A percentile compares a stretch with the other conserved stretches of the same genome.
phyloP scores from a whole-genome alignment of 495 filamentous ascomycete genomes.

The Talaromyces borbonicus region DNA sequence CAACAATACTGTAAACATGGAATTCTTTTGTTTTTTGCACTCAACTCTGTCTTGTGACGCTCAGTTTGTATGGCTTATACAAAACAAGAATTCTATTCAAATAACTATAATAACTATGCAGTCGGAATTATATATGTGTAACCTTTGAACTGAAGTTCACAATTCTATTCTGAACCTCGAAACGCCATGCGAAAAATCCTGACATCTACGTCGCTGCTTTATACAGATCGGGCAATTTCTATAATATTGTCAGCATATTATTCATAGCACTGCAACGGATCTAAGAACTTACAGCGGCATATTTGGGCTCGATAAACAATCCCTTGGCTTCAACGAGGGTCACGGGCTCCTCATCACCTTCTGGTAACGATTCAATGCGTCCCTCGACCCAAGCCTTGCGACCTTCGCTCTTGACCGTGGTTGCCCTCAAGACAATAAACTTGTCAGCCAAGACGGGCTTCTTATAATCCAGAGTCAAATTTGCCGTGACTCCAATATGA shows the following conservation, averaged over 20 bases:
- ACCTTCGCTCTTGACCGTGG: slow-evolving; percentile 81
- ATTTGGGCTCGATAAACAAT: slow-evolving; percentile 81
- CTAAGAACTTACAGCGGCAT: slow-evolving; percentile 52
- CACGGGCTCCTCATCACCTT: slow-evolving; percentile 48
- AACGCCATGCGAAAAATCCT: slow-evolving; percentile 1
- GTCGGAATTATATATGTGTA: background rate
- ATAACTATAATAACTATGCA: background rate
- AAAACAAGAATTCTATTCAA: too few relatives aligned
- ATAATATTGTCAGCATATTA: background rate
- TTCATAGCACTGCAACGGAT: background rate
- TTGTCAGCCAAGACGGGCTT: slow-evolving; percentile 65
- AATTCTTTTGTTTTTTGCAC: too few relatives aligned
- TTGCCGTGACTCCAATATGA: slow-evolving; percentile 84
- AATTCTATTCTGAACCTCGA: background rate
- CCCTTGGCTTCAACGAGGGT: slow-evolving; percentile 72
- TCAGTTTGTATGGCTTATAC: too few relatives aligned
- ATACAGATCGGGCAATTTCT: background rate
- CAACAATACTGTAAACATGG: background rate
- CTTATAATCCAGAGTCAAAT: slow-evolving; percentile 81
- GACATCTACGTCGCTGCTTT: background rate
- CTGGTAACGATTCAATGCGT: slow-evolving; percentile 71
- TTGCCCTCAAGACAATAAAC: slow-evolving; percentile 70
- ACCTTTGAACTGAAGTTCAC: background rate
- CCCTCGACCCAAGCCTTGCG: slow-evolving; percentile 96
- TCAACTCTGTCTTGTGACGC: too few relatives aligned